Evolutionary conservation across 495 filamentous ascomycete species (phyloP), one percentile per base, ranked within the genome.

Genomic region (Neurospora sp.): DNA sequence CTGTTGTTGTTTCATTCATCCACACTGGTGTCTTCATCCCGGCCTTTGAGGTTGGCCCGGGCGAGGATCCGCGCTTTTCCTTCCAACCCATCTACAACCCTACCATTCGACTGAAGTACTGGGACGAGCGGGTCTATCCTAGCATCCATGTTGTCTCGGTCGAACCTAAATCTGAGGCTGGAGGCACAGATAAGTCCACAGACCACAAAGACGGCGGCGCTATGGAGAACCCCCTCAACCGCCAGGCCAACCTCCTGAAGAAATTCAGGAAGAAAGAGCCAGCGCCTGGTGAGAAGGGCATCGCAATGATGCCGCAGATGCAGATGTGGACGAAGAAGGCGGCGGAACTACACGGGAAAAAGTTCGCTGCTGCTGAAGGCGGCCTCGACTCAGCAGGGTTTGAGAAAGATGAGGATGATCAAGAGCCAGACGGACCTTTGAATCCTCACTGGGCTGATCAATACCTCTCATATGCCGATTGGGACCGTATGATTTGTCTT

Each of bases 1-100:
- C 90, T 0, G 92, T 95, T 39, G 83, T 88, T 66, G 86, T 93
- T 38, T 92, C 88, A 46, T 96, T 93, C 76, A 93, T 96, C 27
- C 94, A 97, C 71, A 89, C 92, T 6, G 94, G 94, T 31, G 93
- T 97, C 0, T 97, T 97, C 78, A 90, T 96, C 16, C 93, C 92
- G 83, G 92, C 48, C 82, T 76, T 92, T 73, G 89, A 90, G 66
- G 84, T 85, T 1, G 77, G 84, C 7, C 76, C 78, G 11, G 79
- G 84, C 3, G 87, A 87, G 31, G 86, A 85, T 37, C 85, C 87
- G 4, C 84, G 80, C 42, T 93, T 91, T 78, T 92, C 90, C 0
- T 96, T 97, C 76, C 86, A 88, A 40, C 90, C 92, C 6, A 85
- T 92, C 7, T 89, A 86, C 72, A 95, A 96, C 74, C 84, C 89